Base-by-base conservation (phyloP, 1,284 basidiomycete species). In the Sphagnurus paluster region DNA sequence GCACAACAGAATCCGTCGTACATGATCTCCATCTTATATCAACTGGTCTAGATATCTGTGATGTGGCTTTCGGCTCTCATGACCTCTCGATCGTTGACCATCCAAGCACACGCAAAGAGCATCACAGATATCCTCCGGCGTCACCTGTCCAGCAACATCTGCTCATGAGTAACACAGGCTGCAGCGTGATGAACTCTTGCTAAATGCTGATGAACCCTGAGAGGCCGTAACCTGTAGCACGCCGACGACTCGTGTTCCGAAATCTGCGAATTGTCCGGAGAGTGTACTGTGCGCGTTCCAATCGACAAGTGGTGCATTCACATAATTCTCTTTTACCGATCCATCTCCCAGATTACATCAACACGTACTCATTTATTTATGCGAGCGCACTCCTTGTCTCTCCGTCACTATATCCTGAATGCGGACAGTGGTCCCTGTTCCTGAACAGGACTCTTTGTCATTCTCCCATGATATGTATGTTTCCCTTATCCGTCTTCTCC, bases 361-460 rank as follows among this genome's bases (percentile, higher is more conserved):
- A 45, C 32, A 11, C 34, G 32, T 28, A 17, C 44, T 32, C 32
- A 9, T 33, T 36, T n/a, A n/a, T 14, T 33, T 33, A 33, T 33
- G 2, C 30, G 13, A 13, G 5, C 24, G 3, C 13, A 19, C 13
- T 19, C 28, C 14, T 37, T 25, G 34, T 30, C 30, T 43, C 35
- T 20, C 14, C 37, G 32, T 47, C 49, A 39, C 29, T 21, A 39
- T 24, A 21, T 13, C 34, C 35, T 44, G 37, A 54, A 49, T 26
- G 30, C 39, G 28, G 28, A 16, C 43, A 20, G 16, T 28, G 29
- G 35, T 44, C 44, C 44, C 44, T 47, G 51, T 46, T 39, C 54
- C 54, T 51, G 52, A 44, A 21, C 25, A 52, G 28, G 42, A 36
- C 38, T n/a, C n/a, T 44, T 42, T n/a, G 42, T 44, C 40, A 43